Evolutionary conservation across 2,329 filamentous ascomycete genomes (phyloP).

Genomic region (Mycogone perniciosa): DNA sequence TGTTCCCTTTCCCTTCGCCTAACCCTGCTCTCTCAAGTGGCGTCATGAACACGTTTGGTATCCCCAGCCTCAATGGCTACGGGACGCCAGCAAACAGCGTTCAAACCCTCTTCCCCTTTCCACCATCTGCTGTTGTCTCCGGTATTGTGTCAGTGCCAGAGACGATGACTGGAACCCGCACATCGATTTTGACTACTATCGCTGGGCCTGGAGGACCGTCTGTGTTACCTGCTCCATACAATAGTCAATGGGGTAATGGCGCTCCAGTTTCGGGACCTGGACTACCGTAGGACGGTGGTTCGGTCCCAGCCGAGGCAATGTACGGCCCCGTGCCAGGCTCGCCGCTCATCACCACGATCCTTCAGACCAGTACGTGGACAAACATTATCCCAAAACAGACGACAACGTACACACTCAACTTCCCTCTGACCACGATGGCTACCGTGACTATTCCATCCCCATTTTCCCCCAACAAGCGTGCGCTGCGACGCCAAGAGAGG

Average conservation of each 20-base stretch:
- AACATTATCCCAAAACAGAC: conserved; percentile 33
- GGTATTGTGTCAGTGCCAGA: conserved; percentile 16
- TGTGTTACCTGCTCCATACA: conserved; percentile 15
- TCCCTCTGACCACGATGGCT: conserved; percentile 32
- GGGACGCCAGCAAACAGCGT: conserved; percentile 10
- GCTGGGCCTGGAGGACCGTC: conserved; percentile 14
- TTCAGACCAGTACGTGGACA: conserved; percentile 33
- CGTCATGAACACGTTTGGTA: conserved; percentile 9
- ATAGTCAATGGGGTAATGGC: conserved; percentile 12
- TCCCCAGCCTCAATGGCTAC: conserved; percentile 24
- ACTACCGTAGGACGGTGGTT: conserved; percentile 16
- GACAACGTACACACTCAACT: conserved; percentile 35
- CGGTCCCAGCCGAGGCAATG: conserved; percentile 14
- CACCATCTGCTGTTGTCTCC: conserved; percentile 18
- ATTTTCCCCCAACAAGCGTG: conserved; percentile 16
- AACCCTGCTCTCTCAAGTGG: conserved; percentile 14
- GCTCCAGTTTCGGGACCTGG: conserved; percentile 12
- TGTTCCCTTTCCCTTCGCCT: conserved; percentile 13
- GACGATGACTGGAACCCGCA: conserved; percentile 18
- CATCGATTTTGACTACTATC: conserved; percentile 20
- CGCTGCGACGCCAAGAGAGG: conserved; percentile 25
- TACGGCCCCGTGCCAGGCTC: conserved; percentile 18
- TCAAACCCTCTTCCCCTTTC: conserved; percentile 4
- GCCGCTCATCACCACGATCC: conserved; percentile 13
- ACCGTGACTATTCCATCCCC: conserved; percentile 24